Percentiles rank a stretch among this genome's conserved stretches.
Evolutionary conservation across 768 basidiomycete genomes (phyloP).

Genomic region (Pisolithus microcarpus): DNA sequence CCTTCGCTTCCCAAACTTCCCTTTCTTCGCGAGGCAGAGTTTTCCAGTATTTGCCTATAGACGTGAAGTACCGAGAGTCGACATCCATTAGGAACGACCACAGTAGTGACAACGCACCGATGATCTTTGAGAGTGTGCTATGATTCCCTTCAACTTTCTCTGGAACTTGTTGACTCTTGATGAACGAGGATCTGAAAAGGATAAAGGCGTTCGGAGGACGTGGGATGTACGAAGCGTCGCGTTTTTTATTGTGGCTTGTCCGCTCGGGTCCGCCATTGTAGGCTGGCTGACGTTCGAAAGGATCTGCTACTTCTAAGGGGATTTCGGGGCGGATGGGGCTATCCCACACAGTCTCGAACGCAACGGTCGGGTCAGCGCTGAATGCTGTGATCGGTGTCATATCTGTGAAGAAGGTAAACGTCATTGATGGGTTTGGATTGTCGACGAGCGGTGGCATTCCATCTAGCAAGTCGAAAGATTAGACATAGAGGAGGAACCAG

Average conservation of each 20-base stretch:
- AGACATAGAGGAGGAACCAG: conserved; percentile 3
- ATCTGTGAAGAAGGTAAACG: conserved; percentile 58
- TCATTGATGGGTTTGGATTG: conserved; percentile 44
- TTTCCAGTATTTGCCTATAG: conserved; percentile 66
- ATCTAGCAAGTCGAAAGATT: conserved; percentile 25
- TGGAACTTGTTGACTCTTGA: conserved; percentile 64
- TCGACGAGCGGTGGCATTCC: conserved; percentile 48
- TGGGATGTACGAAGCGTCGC: conserved; percentile 70
- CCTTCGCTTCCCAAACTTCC: conserved; percentile 72
- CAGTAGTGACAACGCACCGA: conserved; percentile 39
- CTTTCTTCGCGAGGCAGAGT: conserved; percentile 59
- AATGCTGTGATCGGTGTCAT: conserved; percentile 49
- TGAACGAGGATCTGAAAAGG: conserved; percentile 75
- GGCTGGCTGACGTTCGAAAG: conserved; percentile 13
- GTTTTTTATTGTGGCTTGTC: conserved; percentile 51
- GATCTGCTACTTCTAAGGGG: conserved; percentile 9
- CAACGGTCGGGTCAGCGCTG: conserved; percentile 27
- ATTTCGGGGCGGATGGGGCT: conserved; percentile 15
- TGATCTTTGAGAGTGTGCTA: conserved; percentile 74
- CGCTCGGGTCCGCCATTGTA: conserved; percentile 29
- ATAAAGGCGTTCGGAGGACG: conserved; percentile 84
- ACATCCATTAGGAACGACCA: background rate
- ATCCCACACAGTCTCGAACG: conserved; percentile 30
- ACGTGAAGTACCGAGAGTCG: background rate
- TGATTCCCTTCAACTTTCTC: conserved; percentile 76